Conservation (phyloP, 768 basidiomycete species). For the Trametes cingulata region DNA sequence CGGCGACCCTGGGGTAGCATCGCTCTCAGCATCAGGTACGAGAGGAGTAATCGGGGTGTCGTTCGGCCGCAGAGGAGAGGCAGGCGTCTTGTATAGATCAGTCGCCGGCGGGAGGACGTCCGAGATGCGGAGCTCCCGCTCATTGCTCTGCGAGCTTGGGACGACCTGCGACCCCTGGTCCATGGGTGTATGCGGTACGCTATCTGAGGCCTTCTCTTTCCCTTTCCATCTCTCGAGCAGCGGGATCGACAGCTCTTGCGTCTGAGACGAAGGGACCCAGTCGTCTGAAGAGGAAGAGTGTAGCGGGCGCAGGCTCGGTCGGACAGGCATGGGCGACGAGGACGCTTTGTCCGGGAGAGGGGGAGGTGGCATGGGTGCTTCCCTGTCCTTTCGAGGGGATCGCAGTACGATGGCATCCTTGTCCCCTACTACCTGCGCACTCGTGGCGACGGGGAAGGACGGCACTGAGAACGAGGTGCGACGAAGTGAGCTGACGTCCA, state of each 20-base stretch:
- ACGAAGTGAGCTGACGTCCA: not conserved
- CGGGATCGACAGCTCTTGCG: slow-evolving; percentile 17
- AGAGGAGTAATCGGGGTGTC: not conserved
- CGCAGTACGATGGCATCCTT: slow-evolving; percentile 10
- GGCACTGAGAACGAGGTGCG: not conserved
- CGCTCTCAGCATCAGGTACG: not conserved
- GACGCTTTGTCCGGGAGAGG: slow-evolving; percentile 1
- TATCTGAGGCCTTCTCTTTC: not conserved
- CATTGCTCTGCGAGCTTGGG: slow-evolving; percentile 24
- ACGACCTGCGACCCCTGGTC: slow-evolving; percentile 10
- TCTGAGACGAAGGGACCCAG: slow-evolving; percentile 24
- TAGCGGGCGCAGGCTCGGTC: not conserved
- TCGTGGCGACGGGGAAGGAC: not conserved
- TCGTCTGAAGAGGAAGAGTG: slow-evolving; percentile 2
- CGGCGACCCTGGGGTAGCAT: not conserved
- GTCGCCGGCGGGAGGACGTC: not conserved
- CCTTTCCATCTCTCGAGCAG: not conserved
- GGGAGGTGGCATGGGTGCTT: slow-evolving; percentile 7
- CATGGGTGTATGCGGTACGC: not conserved
- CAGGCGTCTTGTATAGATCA: not conserved
- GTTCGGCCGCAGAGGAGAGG: not conserved
- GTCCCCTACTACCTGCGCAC: not conserved
- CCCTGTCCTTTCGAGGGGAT: not conserved
- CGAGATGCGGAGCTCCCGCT: slow-evolving; percentile 18
- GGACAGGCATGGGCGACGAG: not conserved